Evolutionary conservation across 768 basidiomycete genomes (phyloP), one percentile per base, ranked within the genome.

Genomic region (Boletus rufocinnamomeus): DNA sequence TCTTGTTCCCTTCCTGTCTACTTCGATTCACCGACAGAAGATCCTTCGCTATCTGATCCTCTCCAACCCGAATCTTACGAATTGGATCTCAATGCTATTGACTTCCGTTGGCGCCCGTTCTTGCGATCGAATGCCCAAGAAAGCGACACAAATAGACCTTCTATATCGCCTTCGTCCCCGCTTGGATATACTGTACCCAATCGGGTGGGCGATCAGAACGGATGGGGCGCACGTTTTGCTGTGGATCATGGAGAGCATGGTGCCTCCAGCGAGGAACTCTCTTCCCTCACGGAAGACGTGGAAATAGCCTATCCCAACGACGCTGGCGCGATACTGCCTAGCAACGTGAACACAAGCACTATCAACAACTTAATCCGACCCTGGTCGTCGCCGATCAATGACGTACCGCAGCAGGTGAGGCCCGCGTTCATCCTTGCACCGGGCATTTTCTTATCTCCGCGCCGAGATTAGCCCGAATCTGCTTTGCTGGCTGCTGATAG

Each of bases 71-170:
- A 67, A 50, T 69, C 70, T 49, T 79, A 75, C 59, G 72, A 74
- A 28, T 63, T 82, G 43, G 75, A 79, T 58, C 69, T 76, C 40
- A 68, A 73, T 7, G 64, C 65, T 5, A 70, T 87, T 10, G 82
- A 82, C 63, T 88, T 87, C 62, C 76, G 66, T 52, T 87, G 86
- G 86, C 69, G 73, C 47, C 79, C 80, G 10, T 88, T 86, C 62
- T 67, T 76, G 57, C 62, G 63, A 52, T 74, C 65, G 44, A 54
- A 65, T 59, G 13, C 46, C 52, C 58, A 53, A 52, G 63, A 60
- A 48, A 47, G 45, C 7, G 30, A 50, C 17, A 55, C 19, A 28
- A 50, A 45, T 37, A 40, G 34, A 48, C 44, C 2, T 14, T 21
- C 41, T 23, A 38, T 32, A 13, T 41, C 50, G 17, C 45, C 54